Percentiles rank a stretch among this genome's conserved stretches.
Conservation (phyloP, 2,329 filamentous ascomycete genomes). For the Cordyceps cicadae region DNA sequence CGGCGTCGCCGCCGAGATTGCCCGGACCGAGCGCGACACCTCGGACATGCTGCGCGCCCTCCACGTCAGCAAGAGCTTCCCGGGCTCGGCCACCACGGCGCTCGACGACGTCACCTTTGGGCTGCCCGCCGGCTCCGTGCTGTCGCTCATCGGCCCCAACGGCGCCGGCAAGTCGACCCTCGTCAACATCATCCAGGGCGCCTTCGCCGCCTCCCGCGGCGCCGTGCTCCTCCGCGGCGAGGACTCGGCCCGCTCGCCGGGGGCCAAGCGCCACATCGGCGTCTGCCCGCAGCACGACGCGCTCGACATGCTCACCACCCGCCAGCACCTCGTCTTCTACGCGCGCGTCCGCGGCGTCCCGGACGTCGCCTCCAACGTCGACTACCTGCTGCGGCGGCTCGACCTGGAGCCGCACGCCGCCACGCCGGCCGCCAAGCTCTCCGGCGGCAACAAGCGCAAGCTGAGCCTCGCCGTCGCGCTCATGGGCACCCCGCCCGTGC, state of each 20-base stretch:
- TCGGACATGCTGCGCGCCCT: slow-evolving; percentile 61
- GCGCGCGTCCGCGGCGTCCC: slow-evolving; percentile 63
- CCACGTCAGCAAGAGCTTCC: slow-evolving; percentile 68
- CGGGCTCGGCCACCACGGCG: slow-evolving; percentile 52
- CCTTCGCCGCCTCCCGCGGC: slow-evolving; percentile 57
- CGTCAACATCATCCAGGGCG: slow-evolving; percentile 73
- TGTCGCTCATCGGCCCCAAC: slow-evolving; percentile 76
- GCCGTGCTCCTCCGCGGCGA: slow-evolving; percentile 69
- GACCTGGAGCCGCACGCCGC: slow-evolving; percentile 59
- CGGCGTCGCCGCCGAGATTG: background rate
- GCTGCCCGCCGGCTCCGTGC: slow-evolving; percentile 65
- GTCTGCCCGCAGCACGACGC: slow-evolving; percentile 80
- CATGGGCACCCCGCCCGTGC: slow-evolving; percentile 75
- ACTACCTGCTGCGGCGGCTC: slow-evolving; percentile 63
- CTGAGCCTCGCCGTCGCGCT: slow-evolving; percentile 74
- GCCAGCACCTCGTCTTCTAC: slow-evolving; percentile 75
- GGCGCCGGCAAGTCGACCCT: slow-evolving; percentile 81
- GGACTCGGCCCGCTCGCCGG: slow-evolving; percentile 37
- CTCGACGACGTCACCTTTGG: slow-evolving; percentile 76
- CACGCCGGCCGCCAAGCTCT: slow-evolving; percentile 66
- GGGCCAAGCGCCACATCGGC: slow-evolving; percentile 59
- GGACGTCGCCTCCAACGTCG: slow-evolving; percentile 64
- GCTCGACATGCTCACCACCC: slow-evolving; percentile 75
- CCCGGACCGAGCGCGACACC: slow-evolving; percentile 45
- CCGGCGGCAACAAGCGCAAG: slow-evolving; percentile 82